A percentile compares a stretch with the other conserved stretches of the same genome.
These are phyloP conservation scores for Solanum habrochaites DNA, from an alignment of 257 asterid species.

Conservation along the genomic window DNA sequence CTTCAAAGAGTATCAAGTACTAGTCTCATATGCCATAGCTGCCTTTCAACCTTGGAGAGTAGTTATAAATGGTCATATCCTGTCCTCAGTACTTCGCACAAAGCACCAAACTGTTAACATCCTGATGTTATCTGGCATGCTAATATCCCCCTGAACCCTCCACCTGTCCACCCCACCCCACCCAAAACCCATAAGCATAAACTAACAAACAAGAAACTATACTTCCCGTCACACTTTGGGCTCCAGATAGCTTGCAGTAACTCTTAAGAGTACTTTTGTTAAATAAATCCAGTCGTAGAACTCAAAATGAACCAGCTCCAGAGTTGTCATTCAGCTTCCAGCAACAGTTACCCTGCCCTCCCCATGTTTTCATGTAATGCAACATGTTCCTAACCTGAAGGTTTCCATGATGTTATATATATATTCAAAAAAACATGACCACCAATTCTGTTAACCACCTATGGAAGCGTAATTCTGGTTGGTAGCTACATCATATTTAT, in stretches of 20 bases:
- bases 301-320: not conserved
- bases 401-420: not conserved
- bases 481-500: not conserved
- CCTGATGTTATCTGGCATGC: not conserved
- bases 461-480: not conserved
- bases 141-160: not conserved
- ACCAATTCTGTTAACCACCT: not conserved
- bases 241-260: not conserved
- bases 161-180: not conserved
- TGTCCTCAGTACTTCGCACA: not conserved
- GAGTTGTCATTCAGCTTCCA: not conserved
- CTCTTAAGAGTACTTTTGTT: not conserved
- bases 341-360: not conserved
- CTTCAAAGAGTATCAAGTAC: not conserved
- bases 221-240: not conserved
- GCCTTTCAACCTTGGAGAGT: not conserved
- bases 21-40: not conserved
- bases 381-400: not conserved
- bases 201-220: not conserved
- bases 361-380: not conserved
- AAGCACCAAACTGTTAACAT: not conserved
- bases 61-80: not conserved
- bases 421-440: not conserved
- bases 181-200: not conserved
- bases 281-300: not conserved